These are phyloP conservation scores for Epichloe sp. DNA, from an alignment of 2,329 filamentous ascomycete genomes.

Conservation along the genomic window DNA sequence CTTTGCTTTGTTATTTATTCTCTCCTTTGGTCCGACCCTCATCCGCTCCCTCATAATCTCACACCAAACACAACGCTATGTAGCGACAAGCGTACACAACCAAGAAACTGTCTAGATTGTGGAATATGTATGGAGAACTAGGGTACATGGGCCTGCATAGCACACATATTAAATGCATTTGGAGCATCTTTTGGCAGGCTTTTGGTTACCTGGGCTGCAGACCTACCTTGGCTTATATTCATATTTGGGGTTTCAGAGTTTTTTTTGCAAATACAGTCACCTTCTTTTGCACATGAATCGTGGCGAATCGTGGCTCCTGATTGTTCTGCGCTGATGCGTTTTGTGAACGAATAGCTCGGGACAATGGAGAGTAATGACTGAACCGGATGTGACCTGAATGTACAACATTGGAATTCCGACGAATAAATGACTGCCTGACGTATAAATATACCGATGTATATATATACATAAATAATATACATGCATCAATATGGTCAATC, in stretches of 20 bases:
- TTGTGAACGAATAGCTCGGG: too few relatives aligned
- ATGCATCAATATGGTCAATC: too few relatives aligned
- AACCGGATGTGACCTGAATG: too few relatives aligned
- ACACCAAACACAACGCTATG: neutral
- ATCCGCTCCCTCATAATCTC: neutral
- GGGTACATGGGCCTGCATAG: neutral
- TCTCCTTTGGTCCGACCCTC: neutral
- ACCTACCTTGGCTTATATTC: neutral
- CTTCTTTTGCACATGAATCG: neutral
- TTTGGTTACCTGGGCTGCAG: neutral
- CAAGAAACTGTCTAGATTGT: neutral
- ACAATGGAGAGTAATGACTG: too few relatives aligned
- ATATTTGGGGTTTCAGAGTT: neutral
- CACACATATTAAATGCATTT: neutral
- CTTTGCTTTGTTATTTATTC: neutral
- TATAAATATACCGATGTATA: too few relatives aligned
- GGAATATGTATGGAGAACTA: neutral
- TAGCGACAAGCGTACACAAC: neutral
- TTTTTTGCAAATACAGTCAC: neutral
- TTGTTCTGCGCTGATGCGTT: neutral
- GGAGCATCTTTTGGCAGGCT: neutral
- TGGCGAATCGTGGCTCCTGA: too few relatives aligned
- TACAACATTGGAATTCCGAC: too few relatives aligned
- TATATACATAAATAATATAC: too few relatives aligned
- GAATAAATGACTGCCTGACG: too few relatives aligned